Evolutionary conservation across 108 stramenopile genomes (phyloP), one percentile per base, ranked within the genome.

Genomic region (Parietichytrium sp.): DNA sequence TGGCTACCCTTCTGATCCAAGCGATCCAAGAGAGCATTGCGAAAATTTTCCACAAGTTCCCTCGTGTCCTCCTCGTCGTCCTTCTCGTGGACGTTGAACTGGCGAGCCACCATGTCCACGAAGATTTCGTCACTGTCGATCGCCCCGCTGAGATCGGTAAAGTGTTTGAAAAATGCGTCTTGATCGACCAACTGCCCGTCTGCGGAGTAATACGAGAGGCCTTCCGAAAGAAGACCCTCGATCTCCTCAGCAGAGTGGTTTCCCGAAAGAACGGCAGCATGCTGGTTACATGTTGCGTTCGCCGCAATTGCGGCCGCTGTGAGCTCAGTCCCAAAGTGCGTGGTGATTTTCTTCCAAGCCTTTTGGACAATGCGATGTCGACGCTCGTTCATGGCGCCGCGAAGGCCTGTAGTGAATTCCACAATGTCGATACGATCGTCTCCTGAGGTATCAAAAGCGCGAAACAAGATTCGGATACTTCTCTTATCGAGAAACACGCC

Each of bases 121-220:
- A 72, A 72, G 33, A 72, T 42, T 6, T 72, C 61, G 3, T 72
- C 61, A 42, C 61, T 72, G 33, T 72, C 61, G 1, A 72, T 45
- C 8, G 61, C 45, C 6, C 38, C 61, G 20, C 61, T 72, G n/a
- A 27, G 36, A 25, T 72, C 61, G 16, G 61, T 72, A 72, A 72
- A 72, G 20, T 72, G 61, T 6, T 33, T 42, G 38, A 72, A 45
- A 42, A 72, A 72, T 13, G 61, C 61, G n/a, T 72, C 20, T 25
- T 72, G 23, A 3, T 72, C 42, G 33, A 72, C 61, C 16, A 10
- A 1, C 3, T 45, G n/a, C 10, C 6, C 38, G 33, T 42, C 20
- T 1, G 20, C 61, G 8, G 61, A 18, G 38, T 42, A 72, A 27
- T 72, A 25, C 10, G 18, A 33, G 3, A 72, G 42, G 42, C 61